Evolutionary conservation across 106 monocot species (phyloP), one percentile per base, ranked within the genome.

Genomic region (Dendrobium huoshanense): DNA sequence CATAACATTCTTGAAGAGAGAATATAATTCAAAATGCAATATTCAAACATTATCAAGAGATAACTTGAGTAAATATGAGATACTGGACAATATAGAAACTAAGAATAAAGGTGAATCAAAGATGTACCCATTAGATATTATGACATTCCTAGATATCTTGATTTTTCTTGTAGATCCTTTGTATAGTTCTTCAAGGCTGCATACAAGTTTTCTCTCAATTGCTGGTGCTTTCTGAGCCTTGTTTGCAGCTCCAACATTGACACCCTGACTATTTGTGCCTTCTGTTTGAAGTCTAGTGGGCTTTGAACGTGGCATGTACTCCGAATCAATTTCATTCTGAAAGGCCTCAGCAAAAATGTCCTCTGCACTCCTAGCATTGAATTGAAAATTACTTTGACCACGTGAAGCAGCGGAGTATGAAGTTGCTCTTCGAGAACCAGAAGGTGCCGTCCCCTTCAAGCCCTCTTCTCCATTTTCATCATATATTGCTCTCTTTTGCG

Each of bases 141-240:
- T 40, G 72, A 90, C 88, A 68, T 81, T 90, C 77, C 92, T 83
- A 7, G 92, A 92, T 55, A 92, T 90, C 88, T 92, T 92, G 87
- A 92, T 89, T 77, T 92, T 92, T 81, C 81, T 87, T 25, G 85
- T 86, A 20, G 87, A 78, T 11, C 92, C 92, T 7, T 74, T 84
- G 79, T 92, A 92, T 17, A 92, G 85, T 29, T 92, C 92, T 79
- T 89, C 89, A 43, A 92, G 87, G 31, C 84, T 86, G 84, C 92
- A 92, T 0, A 80, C 68, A 40, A 92, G 47, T 67, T 88, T 90
- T 75, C 49, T 84, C 84, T 92, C 92, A 9, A 92, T 85, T 7
- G 92, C n/a, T 29, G 87, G 84, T 31, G 92, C 68, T 80, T 89
- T 89, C 49, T 80, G 82, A n/a, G 79, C 55, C 51, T 13, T 51